Conservation (phyloP, 1,284 basidiomycete species). For the Sanguinoderma infundibulare region DNA sequence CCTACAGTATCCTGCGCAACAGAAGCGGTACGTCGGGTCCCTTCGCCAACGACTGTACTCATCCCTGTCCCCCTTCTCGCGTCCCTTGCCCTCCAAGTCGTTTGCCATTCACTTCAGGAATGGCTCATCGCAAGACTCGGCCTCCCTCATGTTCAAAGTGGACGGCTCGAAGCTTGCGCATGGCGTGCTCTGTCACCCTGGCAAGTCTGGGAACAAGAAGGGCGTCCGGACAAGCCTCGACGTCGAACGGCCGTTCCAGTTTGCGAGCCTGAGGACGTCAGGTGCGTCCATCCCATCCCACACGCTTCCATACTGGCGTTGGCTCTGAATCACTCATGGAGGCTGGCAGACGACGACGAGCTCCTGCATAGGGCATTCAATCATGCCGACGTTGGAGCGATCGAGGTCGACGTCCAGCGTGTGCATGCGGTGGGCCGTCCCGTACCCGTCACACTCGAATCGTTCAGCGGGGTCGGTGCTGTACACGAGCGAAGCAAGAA, state of each 20-base stretch:
- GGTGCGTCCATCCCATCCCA: background rate
- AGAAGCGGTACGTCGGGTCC: background rate
- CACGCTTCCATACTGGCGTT: too few relatives aligned
- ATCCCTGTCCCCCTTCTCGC: background rate
- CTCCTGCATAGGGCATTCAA: background rate
- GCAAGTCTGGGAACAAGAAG: background rate
- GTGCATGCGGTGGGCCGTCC: background rate
- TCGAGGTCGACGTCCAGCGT: background rate
- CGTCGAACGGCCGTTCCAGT: slow-evolving; percentile 11
- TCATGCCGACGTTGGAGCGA: slow-evolving; percentile 8
- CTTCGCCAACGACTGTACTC: background rate
- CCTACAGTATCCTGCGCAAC: background rate
- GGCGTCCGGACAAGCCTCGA: slow-evolving; percentile 5
- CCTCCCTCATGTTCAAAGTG: background rate
- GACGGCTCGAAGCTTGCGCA: slow-evolving; percentile 8
- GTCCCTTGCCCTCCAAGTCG: background rate
- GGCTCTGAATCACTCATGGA: background rate
- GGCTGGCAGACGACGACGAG: slow-evolving; percentile 8
- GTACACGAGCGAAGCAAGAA: slow-evolving; percentile 29
- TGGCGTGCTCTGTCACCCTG: background rate
- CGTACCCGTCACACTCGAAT: background rate
- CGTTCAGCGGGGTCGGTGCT: slow-evolving; percentile 4
- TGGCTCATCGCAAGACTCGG: background rate
- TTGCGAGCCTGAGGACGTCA: slow-evolving; percentile 5
- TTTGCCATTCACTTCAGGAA: slow-evolving; percentile 7